phyloP scores from a whole-genome alignment of 345 rosid genomes.

The Lepidium africanum region DNA sequence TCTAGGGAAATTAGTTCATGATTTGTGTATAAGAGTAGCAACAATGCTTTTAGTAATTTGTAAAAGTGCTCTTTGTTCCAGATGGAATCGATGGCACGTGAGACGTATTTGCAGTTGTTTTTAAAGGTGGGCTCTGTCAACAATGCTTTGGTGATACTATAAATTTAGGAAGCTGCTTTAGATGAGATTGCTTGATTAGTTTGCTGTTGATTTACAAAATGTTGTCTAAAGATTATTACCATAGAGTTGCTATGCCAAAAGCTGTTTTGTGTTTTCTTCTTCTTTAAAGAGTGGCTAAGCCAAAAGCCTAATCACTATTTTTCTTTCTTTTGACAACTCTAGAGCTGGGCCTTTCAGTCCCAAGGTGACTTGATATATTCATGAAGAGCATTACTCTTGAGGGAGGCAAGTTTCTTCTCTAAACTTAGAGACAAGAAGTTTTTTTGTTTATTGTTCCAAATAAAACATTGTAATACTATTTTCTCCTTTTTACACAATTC shows the following conservation, averaged over 20 bases:
- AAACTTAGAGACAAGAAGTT: not conserved
- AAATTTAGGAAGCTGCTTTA: slow-evolving; percentile 17
- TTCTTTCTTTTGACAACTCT: slow-evolving; percentile 25
- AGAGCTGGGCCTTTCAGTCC: slow-evolving; percentile 82
- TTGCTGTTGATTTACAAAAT: slow-evolving; percentile 3
- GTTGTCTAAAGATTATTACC: not conserved
- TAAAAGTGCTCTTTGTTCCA: slow-evolving; percentile 76
- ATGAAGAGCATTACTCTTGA: slow-evolving; percentile 23
- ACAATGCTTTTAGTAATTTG: slow-evolving; percentile 16
- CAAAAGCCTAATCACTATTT: not conserved
- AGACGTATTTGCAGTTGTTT: slow-evolving; percentile 57
- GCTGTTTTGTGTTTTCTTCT: not conserved
- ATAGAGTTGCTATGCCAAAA: not conserved
- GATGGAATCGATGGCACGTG: slow-evolving; percentile 97
- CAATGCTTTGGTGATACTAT: slow-evolving; percentile 23
- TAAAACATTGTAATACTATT: slow-evolving; percentile 3
- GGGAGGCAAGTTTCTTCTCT: slow-evolving; percentile 17
- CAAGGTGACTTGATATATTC: slow-evolving; percentile 59
- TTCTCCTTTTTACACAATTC: not conserved
- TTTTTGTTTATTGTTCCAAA: slow-evolving; percentile 8
- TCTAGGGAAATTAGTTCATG: slow-evolving; percentile 9
- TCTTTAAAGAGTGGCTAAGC: not conserved
- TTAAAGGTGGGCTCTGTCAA: slow-evolving; percentile 65
- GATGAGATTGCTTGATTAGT: slow-evolving; percentile 9
- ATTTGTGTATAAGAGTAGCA: slow-evolving; percentile 8